Conservation (phyloP, 1,284 basidiomycete species). For the Malassezia psittaci region DNA sequence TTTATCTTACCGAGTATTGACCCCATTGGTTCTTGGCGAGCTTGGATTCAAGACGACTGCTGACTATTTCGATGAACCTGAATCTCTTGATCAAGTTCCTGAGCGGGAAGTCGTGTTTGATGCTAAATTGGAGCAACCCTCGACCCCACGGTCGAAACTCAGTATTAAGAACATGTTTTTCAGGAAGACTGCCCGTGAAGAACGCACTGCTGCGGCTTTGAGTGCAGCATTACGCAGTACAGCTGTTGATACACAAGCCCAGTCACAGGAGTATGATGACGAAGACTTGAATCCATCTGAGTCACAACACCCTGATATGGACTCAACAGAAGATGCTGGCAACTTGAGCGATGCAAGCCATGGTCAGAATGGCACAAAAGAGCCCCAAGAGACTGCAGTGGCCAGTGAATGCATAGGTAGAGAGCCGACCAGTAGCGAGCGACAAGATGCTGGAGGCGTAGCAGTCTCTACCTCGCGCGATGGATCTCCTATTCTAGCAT, state of each 20-base stretch:
- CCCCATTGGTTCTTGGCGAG: conserved; percentile 43
- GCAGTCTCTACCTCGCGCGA: neutral
- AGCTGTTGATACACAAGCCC: neutral
- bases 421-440: too few species aligned
- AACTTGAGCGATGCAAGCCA: too few species aligned
- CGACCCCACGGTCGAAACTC: neutral
- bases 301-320: too few species aligned
- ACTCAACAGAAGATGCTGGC: too few species aligned
- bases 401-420: neutral
- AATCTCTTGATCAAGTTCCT: conserved; percentile 38
- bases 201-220: neutral
- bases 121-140: neutral
- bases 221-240: neutral
- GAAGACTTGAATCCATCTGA: too few species aligned
- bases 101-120: conserved; percentile 35
- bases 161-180: conserved; percentile 10
- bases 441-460: too few species aligned
- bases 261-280: too few species aligned
- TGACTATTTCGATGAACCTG: conserved; percentile 48
- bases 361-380: too few species aligned
- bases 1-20: conserved; percentile 40
- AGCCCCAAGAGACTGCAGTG: neutral
- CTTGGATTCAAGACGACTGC: conserved; percentile 44
- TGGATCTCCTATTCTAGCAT: neutral
- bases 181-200: conserved; percentile 1